These are phyloP conservation scores for Aspergillus ostianus DNA, from an alignment of 495 filamentous ascomycete genomes.

Conservation along the genomic window DNA sequence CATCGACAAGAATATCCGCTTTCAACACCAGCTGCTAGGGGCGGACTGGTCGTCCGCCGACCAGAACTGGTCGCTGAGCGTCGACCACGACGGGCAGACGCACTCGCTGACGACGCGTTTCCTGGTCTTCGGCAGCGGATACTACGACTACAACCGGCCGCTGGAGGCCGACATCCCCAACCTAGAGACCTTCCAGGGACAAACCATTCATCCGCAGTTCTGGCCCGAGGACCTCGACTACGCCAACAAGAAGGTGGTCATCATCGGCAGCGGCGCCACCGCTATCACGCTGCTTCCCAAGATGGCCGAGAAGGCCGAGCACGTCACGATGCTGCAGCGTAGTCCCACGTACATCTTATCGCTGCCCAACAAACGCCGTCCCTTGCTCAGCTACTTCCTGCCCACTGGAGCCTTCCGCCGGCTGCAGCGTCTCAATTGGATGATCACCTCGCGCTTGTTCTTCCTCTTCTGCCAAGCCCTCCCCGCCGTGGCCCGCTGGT, in stretches of 20 bases:
- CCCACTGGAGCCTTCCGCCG: constrained; percentile 34
- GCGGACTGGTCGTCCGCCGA: constrained; percentile 60
- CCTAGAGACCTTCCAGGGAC: constrained; percentile 40
- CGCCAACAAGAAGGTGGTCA: constrained; percentile 50
- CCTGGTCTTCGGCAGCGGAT: constrained; percentile 60
- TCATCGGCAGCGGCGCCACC: constrained; percentile 58
- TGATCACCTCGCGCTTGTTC: constrained; percentile 45
- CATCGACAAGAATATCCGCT: constrained; percentile 61
- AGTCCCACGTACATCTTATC: constrained; percentile 60
- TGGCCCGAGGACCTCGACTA: constrained; percentile 53
- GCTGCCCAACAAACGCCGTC: constrained; percentile 39
- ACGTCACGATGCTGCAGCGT: constrained; percentile 56
- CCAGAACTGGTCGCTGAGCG: constrained; percentile 59
- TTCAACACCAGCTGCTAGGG: constrained; percentile 52
- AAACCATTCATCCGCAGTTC: constrained; percentile 51
- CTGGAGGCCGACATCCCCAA: constrained; percentile 47
- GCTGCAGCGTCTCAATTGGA: constrained; percentile 46
- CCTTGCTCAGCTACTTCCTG: constrained; percentile 38
- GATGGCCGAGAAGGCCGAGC: constrained; percentile 41
- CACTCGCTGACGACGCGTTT: constrained; percentile 52
- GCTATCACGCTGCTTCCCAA: constrained; percentile 54
- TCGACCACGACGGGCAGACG: constrained; percentile 48
- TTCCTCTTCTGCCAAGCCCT: constrained; percentile 56
- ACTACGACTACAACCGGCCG: constrained; percentile 64
- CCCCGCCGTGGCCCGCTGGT: constrained; percentile 46